These are phyloP conservation scores for Pseudopyricularia javanii DNA, from an alignment of 2,329 filamentous ascomycete species.

Conservation along the genomic window DNA sequence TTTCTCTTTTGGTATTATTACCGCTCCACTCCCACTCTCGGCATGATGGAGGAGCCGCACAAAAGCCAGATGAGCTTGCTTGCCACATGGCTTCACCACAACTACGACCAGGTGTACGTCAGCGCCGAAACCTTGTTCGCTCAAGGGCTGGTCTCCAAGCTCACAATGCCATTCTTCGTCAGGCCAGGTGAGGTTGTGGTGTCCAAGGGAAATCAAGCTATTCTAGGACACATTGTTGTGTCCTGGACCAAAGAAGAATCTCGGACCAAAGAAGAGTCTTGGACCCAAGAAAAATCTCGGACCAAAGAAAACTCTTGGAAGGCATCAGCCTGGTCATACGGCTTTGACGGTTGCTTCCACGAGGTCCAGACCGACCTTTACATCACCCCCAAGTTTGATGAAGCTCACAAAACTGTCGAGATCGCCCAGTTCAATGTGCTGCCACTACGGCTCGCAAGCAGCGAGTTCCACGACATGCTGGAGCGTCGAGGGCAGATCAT, in stretches of 20 bases:
- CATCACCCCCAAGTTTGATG: neutral
- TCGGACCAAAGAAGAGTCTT: too few species aligned
- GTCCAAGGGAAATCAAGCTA: neutral
- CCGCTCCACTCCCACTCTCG: neutral
- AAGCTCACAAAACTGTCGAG: neutral
- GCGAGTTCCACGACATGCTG: neutral
- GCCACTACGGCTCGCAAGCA: neutral
- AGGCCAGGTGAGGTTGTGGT: neutral
- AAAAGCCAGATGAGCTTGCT: neutral
- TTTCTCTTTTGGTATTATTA: neutral
- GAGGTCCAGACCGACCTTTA: neutral
- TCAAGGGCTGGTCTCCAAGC: neutral
- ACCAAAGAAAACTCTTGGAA: too few species aligned
- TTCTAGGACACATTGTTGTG: neutral
- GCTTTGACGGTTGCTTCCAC: neutral
- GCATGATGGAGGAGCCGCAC: neutral
- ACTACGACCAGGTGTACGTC: neutral
- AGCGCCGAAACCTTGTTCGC: neutral
- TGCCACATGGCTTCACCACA: neutral
- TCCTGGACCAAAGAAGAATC: too few species aligned
- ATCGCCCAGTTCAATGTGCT: neutral
- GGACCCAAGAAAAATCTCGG: too few species aligned
- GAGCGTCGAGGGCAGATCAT: neutral
- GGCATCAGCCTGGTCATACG: neutral
- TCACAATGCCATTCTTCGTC: neutral